These are phyloP conservation scores for Colletotrichum paranaense DNA, from an alignment of 2,329 filamentous ascomycete genomes.

Conservation along the genomic window DNA sequence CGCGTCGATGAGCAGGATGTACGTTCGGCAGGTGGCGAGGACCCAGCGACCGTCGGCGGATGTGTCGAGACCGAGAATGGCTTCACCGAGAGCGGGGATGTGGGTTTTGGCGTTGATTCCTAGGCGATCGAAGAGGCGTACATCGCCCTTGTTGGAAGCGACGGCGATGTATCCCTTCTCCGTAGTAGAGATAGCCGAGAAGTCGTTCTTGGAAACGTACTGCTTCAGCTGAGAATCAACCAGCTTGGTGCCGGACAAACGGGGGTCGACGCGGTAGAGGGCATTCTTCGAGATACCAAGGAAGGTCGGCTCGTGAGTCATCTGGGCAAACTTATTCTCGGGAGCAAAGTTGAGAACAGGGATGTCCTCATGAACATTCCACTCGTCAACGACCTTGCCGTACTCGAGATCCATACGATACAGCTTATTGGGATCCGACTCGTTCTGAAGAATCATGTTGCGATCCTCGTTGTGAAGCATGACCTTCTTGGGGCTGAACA, in stretches of 20 bases:
- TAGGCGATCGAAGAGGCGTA: slow-evolving; percentile 94
- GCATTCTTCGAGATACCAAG: slow-evolving; percentile 93
- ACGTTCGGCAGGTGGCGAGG: slow-evolving; percentile 92
- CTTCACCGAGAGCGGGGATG: slow-evolving; percentile 93
- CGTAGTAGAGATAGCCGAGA: slow-evolving; percentile 92
- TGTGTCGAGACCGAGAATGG: slow-evolving; percentile 94
- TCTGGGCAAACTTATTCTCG: slow-evolving; percentile 98
- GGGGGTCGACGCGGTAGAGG: slow-evolving; percentile 92
- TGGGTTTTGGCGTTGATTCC: slow-evolving; percentile 98
- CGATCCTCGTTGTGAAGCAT: slow-evolving; percentile 94
- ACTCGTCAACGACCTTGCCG: slow-evolving; percentile 97
- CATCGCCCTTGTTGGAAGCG: slow-evolving; percentile 96
- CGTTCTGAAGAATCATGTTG: slow-evolving; percentile 90
- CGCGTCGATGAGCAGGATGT: slow-evolving; percentile 92
- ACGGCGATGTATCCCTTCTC: slow-evolving; percentile 98
- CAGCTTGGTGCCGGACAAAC: slow-evolving; percentile 88
- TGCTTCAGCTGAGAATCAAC: slow-evolving; percentile 95
- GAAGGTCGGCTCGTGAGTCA: slow-evolving; percentile 95
- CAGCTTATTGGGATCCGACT: slow-evolving; percentile 85
- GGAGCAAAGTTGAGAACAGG: slow-evolving; percentile 91
- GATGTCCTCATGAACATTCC: slow-evolving; percentile 98
- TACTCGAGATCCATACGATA: slow-evolving; percentile 99
- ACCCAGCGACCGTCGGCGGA: slow-evolving; percentile 97
- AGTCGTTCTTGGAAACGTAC: slow-evolving; percentile 96
- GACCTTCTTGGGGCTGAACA: slow-evolving; percentile 95